phyloP scores from a whole-genome alignment of 148 eudicot species.

The Spergularia marina region DNA sequence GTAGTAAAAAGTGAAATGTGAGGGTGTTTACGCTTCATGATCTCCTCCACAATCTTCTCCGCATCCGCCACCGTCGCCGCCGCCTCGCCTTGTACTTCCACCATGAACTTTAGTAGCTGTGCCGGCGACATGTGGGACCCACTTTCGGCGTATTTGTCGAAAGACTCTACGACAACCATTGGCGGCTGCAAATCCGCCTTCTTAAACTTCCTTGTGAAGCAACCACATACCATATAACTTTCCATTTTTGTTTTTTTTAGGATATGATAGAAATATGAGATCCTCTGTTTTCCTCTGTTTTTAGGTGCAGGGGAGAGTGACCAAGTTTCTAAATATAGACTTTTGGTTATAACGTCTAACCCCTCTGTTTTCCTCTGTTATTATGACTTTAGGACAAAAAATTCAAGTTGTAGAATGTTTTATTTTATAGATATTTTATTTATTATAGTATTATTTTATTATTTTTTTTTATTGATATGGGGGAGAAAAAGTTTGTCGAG shows the following conservation, averaged over 20 bases:
- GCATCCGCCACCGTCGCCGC: conserved; percentile 12
- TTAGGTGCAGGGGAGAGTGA: not conserved
- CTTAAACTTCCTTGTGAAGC: conserved; percentile 21
- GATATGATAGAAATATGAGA: not conserved
- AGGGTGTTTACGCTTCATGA: conserved; percentile 23
- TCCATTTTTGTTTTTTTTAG: conserved; percentile 12
- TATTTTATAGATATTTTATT: too few species aligned
- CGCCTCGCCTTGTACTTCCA: conserved; percentile 22
- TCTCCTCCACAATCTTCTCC: conserved; percentile 24
- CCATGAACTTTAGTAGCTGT: conserved; percentile 21
- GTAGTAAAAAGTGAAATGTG: conserved; percentile 12
- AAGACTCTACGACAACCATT: conserved; percentile 8
- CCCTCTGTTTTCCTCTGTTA: conserved; percentile 7
- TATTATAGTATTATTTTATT: too few species aligned
- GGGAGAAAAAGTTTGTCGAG: not conserved
- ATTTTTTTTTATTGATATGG: too few species aligned
- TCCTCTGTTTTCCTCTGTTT: conserved; percentile 3
- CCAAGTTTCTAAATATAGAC: too few species aligned
- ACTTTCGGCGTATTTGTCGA: conserved; percentile 24
- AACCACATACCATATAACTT: conserved; percentile 28
- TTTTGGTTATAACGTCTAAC: not conserved
- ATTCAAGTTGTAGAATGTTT: too few species aligned
- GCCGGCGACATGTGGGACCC: conserved; percentile 24
- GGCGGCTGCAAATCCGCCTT: conserved; percentile 30
- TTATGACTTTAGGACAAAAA: not conserved